Conservation (phyloP, 495 filamentous ascomycete genomes). For the Xylaria nigripes region DNA sequence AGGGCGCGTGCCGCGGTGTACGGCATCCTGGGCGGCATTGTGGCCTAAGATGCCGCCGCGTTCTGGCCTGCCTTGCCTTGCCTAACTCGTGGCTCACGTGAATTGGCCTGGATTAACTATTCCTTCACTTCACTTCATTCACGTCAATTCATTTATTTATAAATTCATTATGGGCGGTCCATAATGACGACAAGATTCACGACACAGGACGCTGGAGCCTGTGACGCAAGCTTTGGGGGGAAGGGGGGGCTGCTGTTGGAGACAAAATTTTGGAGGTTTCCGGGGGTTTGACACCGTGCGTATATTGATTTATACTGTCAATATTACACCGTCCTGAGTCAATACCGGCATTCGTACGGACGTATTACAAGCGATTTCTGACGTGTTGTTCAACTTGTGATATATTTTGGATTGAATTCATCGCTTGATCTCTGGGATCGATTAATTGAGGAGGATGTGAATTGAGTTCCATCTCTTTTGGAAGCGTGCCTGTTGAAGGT, state of each 20-base stretch:
- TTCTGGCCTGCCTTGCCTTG: neutral
- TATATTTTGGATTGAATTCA: too few relatives aligned
- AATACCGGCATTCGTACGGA: neutral
- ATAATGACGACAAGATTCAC: too few relatives aligned
- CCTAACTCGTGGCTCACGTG: neutral
- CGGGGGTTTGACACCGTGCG: neutral
- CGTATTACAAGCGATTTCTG: too few relatives aligned
- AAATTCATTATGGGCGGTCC: neutral
- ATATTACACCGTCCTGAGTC: neutral
- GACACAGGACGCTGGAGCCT: too few relatives aligned
- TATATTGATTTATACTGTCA: neutral
- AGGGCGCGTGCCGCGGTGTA: constrained; percentile 6
- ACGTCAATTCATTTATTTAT: neutral
- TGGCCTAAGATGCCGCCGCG: neutral
- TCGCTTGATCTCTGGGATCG: too few relatives aligned
- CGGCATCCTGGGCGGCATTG: constrained; percentile 12
- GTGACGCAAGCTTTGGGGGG: too few relatives aligned
- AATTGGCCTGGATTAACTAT: neutral
- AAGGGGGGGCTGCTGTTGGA: neutral
- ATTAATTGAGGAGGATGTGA: too few relatives aligned
- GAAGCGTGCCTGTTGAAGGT: neutral
- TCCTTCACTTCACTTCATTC: too few relatives aligned
- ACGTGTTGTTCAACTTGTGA: too few relatives aligned
- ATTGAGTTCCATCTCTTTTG: too few relatives aligned
- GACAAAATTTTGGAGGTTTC: neutral